A percentile compares a stretch with the other conserved stretches of the same genome.
Evolutionary conservation across 805 yeast species (phyloP).

Genomic region (Metschnikowia gelsemii): DNA sequence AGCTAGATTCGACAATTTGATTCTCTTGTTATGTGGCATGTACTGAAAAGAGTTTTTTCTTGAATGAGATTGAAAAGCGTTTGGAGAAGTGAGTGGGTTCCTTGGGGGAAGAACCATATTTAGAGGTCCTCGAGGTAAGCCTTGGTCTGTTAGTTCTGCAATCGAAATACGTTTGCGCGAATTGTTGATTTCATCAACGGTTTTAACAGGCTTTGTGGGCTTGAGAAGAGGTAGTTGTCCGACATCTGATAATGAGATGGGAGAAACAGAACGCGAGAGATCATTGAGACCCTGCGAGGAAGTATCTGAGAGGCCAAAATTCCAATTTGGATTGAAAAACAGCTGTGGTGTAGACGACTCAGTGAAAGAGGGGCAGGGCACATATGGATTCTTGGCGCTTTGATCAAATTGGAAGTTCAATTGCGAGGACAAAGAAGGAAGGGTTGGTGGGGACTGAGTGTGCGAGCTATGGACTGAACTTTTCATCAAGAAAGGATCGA

Average conservation of each 20-base stretch:
- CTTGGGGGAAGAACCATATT: slow-evolving; percentile 37
- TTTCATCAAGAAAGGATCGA: slow-evolving; percentile 1
- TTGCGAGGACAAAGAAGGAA: slow-evolving; percentile 1
- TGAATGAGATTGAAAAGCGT: slow-evolving; percentile 28
- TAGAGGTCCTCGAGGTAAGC: slow-evolving; percentile 17
- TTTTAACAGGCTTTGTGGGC: slow-evolving; percentile 5
- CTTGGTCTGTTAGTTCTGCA: slow-evolving; percentile 9
- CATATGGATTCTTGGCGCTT: not conserved
- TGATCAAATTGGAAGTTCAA: slow-evolving; percentile 2
- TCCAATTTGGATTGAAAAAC: slow-evolving; percentile 23
- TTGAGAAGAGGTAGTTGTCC: slow-evolving; percentile 12
- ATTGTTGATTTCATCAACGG: slow-evolving; percentile 6
- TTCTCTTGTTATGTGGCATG: slow-evolving; percentile 53
- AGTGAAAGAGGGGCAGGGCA: not conserved
- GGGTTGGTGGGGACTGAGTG: slow-evolving; percentile 2
- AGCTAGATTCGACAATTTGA: slow-evolving; percentile 46
- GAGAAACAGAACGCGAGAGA: slow-evolving; percentile 19
- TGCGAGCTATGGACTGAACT: slow-evolving; percentile 1
- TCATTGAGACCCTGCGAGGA: not conserved
- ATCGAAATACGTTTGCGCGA: slow-evolving; percentile 18
- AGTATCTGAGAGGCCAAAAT: slow-evolving; percentile 15
- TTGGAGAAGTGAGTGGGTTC: slow-evolving; percentile 36
- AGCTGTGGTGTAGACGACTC: slow-evolving; percentile 13
- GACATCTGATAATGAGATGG: slow-evolving; percentile 16
- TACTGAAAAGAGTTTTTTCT: slow-evolving; percentile 45